Evolutionary conservation across 2,329 filamentous ascomycete genomes (phyloP).

Genomic region (Stagonosporopsis chrysanthemi): DNA sequence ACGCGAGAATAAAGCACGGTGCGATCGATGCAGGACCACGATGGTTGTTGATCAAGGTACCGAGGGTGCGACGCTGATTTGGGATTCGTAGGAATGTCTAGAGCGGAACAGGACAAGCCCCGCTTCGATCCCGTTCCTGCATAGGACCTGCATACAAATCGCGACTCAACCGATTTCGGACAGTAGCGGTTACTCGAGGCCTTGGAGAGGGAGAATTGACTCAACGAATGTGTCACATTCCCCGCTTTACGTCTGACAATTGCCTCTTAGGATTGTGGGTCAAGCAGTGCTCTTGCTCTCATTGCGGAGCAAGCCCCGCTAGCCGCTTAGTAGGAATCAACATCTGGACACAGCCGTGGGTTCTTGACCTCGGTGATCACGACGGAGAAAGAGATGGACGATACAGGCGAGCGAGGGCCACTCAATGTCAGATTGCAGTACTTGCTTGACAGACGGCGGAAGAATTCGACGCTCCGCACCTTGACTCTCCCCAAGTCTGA

Average conservation of each 20-base stretch:
- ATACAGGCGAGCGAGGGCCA: neutral
- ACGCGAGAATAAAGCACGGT: neutral
- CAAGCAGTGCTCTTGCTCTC: neutral
- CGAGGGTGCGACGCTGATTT: neutral
- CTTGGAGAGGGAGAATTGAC: constrained; percentile 5
- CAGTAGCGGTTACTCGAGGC: constrained; percentile 22
- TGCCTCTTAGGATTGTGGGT: constrained; percentile 7
- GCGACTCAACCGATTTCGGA: constrained; percentile 19
- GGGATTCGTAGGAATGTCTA: constrained; percentile 1
- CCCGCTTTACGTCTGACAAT: constrained; percentile 9
- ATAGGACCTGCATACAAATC: constrained; percentile 14
- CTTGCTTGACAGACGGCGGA: constrained; percentile 52
- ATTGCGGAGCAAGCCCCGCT: constrained; percentile 10
- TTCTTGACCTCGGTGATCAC: constrained; percentile 1
- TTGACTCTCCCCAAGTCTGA: constrained; percentile 40
- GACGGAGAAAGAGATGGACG: constrained; percentile 21
- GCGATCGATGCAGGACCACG: constrained; percentile 6
- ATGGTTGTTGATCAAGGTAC: neutral
- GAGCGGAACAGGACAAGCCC: neutral
- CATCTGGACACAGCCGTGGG: constrained; percentile 8
- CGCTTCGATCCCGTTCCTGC: constrained; percentile 10
- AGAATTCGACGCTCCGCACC: constrained; percentile 42
- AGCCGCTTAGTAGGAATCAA: constrained; percentile 6
- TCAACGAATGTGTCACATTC: constrained; percentile 13
- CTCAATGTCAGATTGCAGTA: constrained; percentile 36